Percentiles rank a stretch among this genome's conserved stretches.
These are phyloP conservation scores for Pythium oligandrum DNA, from an alignment of 352 stramenopile genomes.

Conservation along the genomic window DNA sequence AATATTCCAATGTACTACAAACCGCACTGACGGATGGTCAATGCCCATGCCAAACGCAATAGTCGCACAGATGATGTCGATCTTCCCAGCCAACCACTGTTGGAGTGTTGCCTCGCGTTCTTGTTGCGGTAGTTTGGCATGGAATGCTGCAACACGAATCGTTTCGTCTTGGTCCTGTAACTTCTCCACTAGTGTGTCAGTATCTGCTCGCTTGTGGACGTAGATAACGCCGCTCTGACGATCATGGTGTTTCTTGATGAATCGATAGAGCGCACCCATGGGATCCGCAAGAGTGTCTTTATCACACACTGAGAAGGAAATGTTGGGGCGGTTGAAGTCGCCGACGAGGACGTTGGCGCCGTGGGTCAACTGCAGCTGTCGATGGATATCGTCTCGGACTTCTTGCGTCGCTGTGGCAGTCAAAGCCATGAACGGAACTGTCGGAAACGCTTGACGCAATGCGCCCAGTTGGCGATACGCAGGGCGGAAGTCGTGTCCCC, in stretches of 20 bases:
- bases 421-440: conserved; percentile 73
- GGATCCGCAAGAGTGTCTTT: conserved; percentile 47
- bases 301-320: conserved; percentile 46
- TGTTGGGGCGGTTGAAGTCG: conserved; percentile 61
- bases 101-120: conserved; percentile 37
- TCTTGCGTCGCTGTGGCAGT: conserved; percentile 84
- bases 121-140: conserved; percentile 40
- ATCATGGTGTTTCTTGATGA: conserved; percentile 33
- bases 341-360: conserved; percentile 35
- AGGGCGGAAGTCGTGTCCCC: conserved; percentile 86
- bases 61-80: conserved; percentile 87
- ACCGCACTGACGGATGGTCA: conserved; percentile 87
- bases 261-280: conserved; percentile 28
- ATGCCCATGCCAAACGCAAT: conserved; percentile 94
- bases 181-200: conserved; percentile 32
- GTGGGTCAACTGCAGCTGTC: conserved; percentile 30
- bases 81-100: conserved; percentile 35
- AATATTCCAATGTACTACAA: conserved; percentile 87
- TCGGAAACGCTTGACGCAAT: conserved; percentile 28
- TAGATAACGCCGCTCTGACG: conserved; percentile 39
- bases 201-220: conserved; percentile 51
- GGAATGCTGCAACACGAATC: conserved; percentile 38
- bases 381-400: conserved; percentile 59
- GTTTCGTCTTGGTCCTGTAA: conserved; percentile 22
- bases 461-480: conserved; percentile 45